These are phyloP conservation scores for Aspergillus phoenicis DNA, from an alignment of 2,329 filamentous ascomycete species.

Conservation along the genomic window DNA sequence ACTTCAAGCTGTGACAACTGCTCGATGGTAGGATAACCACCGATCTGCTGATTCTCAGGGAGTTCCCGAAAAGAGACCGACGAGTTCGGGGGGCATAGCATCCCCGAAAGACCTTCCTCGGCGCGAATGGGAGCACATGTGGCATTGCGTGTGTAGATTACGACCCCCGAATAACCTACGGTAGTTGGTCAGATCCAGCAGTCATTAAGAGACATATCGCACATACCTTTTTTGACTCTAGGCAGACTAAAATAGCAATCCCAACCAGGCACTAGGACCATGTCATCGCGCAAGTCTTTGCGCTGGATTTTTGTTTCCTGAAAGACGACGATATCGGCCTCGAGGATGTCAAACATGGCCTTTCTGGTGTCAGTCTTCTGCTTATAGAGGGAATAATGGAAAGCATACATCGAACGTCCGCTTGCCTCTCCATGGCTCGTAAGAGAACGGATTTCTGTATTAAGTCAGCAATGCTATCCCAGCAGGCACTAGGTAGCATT, in stretches of 20 bases:
- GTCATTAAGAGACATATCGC: background rate
- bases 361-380: slow-evolving; percentile 34
- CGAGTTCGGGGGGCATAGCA: slow-evolving; percentile 73
- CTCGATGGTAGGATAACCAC: slow-evolving; percentile 75
- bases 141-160: slow-evolving; percentile 87
- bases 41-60: slow-evolving; percentile 73
- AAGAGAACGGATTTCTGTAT: slow-evolving; percentile 77
- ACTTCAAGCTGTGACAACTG: slow-evolving; percentile 66
- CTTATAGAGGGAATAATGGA: background rate
- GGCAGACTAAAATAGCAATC: slow-evolving; percentile 95
- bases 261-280: slow-evolving; percentile 93
- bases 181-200: slow-evolving; percentile 10
- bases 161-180: slow-evolving; percentile 90
- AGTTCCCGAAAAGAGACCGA: slow-evolving; percentile 73
- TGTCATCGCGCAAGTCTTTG: slow-evolving; percentile 89
- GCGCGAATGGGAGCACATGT: slow-evolving; percentile 83
- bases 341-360: slow-evolving; percentile 92
- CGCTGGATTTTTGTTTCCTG: slow-evolving; percentile 96
- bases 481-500: background rate
- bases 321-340: slow-evolving; percentile 90
- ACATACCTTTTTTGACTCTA: slow-evolving; percentile 82
- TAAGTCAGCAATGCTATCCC: background rate
- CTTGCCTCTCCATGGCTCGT: slow-evolving; percentile 77
- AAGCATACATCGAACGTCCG: slow-evolving; percentile 65
- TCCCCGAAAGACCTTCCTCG: slow-evolving; percentile 89